These are phyloP conservation scores for Carex scoparia DNA, from an alignment of 176 grass and related monocot genomes.

Conservation along the genomic window DNA sequence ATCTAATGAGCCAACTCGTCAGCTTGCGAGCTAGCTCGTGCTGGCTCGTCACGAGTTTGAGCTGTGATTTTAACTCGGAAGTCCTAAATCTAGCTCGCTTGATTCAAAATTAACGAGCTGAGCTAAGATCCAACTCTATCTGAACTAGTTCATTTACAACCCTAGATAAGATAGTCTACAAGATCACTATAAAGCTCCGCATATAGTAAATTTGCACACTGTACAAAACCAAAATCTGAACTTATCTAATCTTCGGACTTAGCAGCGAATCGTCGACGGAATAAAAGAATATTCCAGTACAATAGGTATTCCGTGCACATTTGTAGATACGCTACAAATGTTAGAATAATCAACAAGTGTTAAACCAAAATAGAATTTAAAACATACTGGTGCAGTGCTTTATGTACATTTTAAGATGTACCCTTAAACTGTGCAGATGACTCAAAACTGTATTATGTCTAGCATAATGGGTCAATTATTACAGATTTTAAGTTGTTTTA, in stretches of 20 bases:
- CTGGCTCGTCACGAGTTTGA: too few species aligned
- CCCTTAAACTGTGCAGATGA: background rate
- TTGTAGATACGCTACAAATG: background rate
- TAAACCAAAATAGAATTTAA: background rate
- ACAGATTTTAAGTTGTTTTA: background rate
- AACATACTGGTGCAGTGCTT: background rate
- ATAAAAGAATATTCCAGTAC: conserved; percentile 19
- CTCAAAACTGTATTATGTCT: background rate
- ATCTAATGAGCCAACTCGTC: too few species aligned
- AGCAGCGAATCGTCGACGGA: conserved; percentile 27
- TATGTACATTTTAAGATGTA: background rate
- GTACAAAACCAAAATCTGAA: background rate
- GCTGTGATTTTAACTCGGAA: too few species aligned
- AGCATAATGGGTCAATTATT: background rate
- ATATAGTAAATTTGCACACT: too few species aligned
- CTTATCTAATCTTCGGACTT: background rate
- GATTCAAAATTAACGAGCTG: too few species aligned
- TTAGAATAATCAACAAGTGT: background rate
- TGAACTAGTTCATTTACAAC: too few species aligned
- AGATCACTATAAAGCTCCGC: too few species aligned
- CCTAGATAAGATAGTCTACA: too few species aligned
- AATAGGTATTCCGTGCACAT: background rate
- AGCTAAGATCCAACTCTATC: too few species aligned
- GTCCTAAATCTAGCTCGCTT: too few species aligned
- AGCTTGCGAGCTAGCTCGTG: too few species aligned